Conservation (phyloP, 352 stramenopile genomes). For the Sclerospora graminicola region DNA sequence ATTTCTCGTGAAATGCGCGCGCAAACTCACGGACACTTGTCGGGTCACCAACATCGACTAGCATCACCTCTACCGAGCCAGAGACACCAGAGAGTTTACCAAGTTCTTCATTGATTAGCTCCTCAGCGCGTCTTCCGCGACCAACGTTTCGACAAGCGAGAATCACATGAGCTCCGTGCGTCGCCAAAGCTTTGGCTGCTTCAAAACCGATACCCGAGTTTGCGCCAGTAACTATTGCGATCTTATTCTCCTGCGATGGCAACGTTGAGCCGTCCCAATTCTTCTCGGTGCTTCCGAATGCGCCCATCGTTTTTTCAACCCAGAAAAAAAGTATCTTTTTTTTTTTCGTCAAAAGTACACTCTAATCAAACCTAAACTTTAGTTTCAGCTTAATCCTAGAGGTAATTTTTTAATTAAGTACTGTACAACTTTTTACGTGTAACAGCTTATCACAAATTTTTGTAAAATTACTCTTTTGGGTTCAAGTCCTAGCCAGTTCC, state of each 20-base stretch:
- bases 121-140: conserved; percentile 4
- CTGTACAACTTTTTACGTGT: too few species aligned
- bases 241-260: conserved; percentile 11
- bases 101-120: background rate
- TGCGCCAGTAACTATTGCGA: conserved; percentile 27
- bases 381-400: too few species aligned
- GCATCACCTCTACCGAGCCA: conserved; percentile 28
- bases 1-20: conserved; percentile 7
- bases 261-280: conserved; percentile 22
- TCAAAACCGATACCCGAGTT: conserved; percentile 36
- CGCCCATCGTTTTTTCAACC: too few species aligned
- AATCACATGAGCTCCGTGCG: conserved; percentile 24
- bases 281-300: too few species aligned
- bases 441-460: too few species aligned
- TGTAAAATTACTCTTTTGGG: too few species aligned
- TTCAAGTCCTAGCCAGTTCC: too few species aligned
- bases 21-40: conserved; percentile 26
- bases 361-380: too few species aligned
- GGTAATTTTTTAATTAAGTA: too few species aligned
- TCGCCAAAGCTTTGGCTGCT: conserved; percentile 20
- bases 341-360: too few species aligned
- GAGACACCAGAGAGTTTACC: conserved; percentile 1
- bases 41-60: conserved; percentile 28
- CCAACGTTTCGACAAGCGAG: conserved; percentile 24
- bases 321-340: too few species aligned